Conservation (phyloP, 2,329 filamentous ascomycete genomes). For the Dendrostoma leiphaemia region DNA sequence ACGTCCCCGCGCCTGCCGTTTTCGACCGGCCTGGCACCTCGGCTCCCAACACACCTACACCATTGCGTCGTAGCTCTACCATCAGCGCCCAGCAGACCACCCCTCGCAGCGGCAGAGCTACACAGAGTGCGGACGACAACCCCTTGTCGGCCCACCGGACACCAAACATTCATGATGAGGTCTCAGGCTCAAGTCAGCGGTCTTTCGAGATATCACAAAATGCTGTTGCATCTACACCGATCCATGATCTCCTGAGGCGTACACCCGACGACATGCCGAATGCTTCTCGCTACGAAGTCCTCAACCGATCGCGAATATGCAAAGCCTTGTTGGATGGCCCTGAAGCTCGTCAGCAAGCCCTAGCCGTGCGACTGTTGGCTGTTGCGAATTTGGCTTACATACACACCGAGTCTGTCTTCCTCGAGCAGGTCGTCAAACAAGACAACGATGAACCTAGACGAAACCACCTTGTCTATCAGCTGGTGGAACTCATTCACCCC, state of each 20-base stretch:
- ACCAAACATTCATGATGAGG: constrained; percentile 37
- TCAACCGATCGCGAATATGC: constrained; percentile 80
- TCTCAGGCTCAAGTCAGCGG: constrained; percentile 48
- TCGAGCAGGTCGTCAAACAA: constrained; percentile 80
- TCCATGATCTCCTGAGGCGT: constrained; percentile 56
- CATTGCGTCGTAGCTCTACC: constrained; percentile 67
- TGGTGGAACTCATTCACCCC: constrained; percentile 88
- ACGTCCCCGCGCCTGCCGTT: constrained; percentile 16
- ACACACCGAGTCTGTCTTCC: constrained; percentile 76
- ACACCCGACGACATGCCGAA: constrained; percentile 66
- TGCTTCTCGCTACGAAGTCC: constrained; percentile 75
- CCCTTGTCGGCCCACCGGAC: constrained; percentile 49
- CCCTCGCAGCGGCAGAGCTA: constrained; percentile 35
- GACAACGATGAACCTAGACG: constrained; percentile 87
- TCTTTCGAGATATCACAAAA: constrained; percentile 64
- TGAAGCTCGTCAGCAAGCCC: constrained; percentile 68
- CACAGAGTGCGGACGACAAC: constrained; percentile 35
- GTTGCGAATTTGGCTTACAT: constrained; percentile 92
- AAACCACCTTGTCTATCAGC: constrained; percentile 86
- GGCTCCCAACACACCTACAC: constrained; percentile 70
- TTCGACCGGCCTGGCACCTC: constrained; percentile 35
- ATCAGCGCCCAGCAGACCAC: constrained; percentile 42
- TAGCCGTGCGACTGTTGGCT: constrained; percentile 80
- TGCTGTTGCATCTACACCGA: constrained; percentile 48
- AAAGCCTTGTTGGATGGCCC: constrained; percentile 69